These are phyloP conservation scores for Hapsidospora chrysogenum DNA, from an alignment of 495 filamentous ascomycete genomes.

Conservation along the genomic window DNA sequence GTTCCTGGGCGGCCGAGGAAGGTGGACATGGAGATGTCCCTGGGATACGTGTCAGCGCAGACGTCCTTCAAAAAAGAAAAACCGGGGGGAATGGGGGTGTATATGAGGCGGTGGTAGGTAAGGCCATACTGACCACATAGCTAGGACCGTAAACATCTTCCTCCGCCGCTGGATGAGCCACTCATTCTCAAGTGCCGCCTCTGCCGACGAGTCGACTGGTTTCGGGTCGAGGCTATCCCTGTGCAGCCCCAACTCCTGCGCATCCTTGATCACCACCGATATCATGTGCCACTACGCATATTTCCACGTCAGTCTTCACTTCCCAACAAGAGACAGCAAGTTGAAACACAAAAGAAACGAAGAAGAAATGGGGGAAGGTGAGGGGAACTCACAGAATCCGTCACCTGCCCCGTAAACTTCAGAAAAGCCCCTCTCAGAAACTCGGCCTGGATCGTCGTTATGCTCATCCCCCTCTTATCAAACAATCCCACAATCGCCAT, in stretches of 20 bases:
- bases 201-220: constrained; percentile 18
- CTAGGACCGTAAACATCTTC: constrained; percentile 37
- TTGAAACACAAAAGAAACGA: constrained; percentile 6
- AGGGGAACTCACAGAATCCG: constrained; percentile 26
- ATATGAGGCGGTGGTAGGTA: too few relatives aligned
- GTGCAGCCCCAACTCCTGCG: constrained; percentile 46
- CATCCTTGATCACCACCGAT: constrained; percentile 39
- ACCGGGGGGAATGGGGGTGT: too few relatives aligned
- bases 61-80: too few relatives aligned
- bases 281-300: constrained; percentile 38
- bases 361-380: not conserved
- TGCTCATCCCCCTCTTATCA: constrained; percentile 34
- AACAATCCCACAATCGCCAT: constrained; percentile 32
- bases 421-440: constrained; percentile 31
- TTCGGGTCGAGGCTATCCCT: constrained; percentile 26
- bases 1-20: constrained; percentile 42
- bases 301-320: too few relatives aligned
- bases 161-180: constrained; percentile 36
- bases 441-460: constrained; percentile 38
- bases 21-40: constrained; percentile 41
- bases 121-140: constrained; percentile 19
- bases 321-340: too few relatives aligned
- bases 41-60: not conserved
- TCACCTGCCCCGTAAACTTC: constrained; percentile 32
- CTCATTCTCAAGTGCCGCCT: constrained; percentile 28